Conservation (phyloP, 805 yeast species). For the Ogataea ganodermae region DNA sequence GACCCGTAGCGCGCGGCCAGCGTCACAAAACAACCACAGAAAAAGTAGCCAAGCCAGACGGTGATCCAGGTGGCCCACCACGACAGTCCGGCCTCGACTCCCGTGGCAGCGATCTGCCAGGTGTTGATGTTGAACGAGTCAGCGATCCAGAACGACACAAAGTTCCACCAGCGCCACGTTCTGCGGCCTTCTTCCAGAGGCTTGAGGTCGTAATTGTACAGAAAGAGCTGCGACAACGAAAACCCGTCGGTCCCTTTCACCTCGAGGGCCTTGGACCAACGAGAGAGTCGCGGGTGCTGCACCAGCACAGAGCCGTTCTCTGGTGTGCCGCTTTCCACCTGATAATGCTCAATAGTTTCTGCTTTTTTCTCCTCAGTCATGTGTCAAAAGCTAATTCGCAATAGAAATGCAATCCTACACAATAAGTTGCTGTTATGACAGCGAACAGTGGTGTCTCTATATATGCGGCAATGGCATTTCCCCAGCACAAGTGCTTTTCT, state of each 20-base stretch:
- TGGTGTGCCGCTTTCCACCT: constrained; percentile 1
- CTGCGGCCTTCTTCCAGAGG: constrained; percentile 77
- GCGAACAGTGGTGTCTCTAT: too few species aligned
- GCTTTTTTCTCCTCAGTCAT: constrained; percentile 1
- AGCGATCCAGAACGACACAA: constrained; percentile 80
- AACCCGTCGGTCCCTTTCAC: constrained; percentile 37
- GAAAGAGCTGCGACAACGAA: constrained; percentile 60
- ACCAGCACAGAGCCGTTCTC: constrained; percentile 3
- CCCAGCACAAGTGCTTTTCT: too few species aligned
- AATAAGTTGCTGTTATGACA: neutral
- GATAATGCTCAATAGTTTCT: neutral
- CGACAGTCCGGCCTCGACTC: constrained; percentile 70
- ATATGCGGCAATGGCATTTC: too few species aligned
- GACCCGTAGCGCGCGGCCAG: constrained; percentile 79
- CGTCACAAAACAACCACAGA: constrained; percentile 70
- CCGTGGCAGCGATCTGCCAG: constrained; percentile 90
- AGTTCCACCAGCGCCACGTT: constrained; percentile 83
- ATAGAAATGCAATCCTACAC: too few species aligned
- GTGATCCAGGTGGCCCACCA: constrained; percentile 95
- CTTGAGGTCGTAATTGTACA: constrained; percentile 71
- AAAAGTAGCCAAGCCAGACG: constrained; percentile 82
- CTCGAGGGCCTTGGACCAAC: constrained; percentile 17
- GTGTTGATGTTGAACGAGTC: constrained; percentile 89
- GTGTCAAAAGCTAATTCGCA: neutral
- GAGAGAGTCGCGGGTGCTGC: neutral